phyloP scores from a whole-genome alignment of 1,139 yeast genomes.

The Meyerozyma smithsonii region DNA sequence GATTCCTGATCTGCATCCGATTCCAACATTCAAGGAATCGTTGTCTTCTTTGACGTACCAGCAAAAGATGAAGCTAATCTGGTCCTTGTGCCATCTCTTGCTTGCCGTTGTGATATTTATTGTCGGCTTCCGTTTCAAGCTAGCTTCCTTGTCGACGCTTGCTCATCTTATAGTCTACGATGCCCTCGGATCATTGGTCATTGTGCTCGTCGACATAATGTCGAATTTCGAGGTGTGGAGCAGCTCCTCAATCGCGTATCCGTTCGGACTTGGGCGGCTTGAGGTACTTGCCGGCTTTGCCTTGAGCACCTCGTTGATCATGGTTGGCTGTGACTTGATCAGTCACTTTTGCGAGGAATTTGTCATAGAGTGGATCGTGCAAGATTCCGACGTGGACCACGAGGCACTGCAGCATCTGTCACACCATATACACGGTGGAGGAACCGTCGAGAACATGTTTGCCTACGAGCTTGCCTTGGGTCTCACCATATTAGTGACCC shows the following conservation, averaged over 20 bases:
- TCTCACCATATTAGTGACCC: slow-evolving; percentile 26
- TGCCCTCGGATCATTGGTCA: slow-evolving; percentile 69
- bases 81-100: slow-evolving; percentile 64
- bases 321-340: slow-evolving; percentile 85
- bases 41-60: slow-evolving; percentile 45
- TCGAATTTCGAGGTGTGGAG: slow-evolving; percentile 92
- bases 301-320: slow-evolving; percentile 73
- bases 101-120: slow-evolving; percentile 54
- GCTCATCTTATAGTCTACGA: slow-evolving; percentile 89
- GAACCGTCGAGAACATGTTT: slow-evolving; percentile 30
- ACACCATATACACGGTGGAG: slow-evolving; percentile 51
- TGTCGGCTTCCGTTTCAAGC: slow-evolving; percentile 53
- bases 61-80: slow-evolving; percentile 55
- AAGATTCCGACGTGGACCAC: slow-evolving; percentile 27
- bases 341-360: slow-evolving; percentile 81
- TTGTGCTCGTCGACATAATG: slow-evolving; percentile 72
- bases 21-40: slow-evolving; percentile 69
- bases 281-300: slow-evolving; percentile 90
- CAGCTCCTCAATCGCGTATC: slow-evolving; percentile 74
- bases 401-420: slow-evolving; percentile 30
- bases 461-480: slow-evolving; percentile 27
- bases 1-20: slow-evolving; percentile 74
- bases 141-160: slow-evolving; percentile 67
- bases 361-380: slow-evolving; percentile 45
- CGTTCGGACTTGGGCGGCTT: slow-evolving; percentile 86